Evolutionary conservation across 1,284 basidiomycete species (phyloP).

Genomic region (Mycena sp.): DNA sequence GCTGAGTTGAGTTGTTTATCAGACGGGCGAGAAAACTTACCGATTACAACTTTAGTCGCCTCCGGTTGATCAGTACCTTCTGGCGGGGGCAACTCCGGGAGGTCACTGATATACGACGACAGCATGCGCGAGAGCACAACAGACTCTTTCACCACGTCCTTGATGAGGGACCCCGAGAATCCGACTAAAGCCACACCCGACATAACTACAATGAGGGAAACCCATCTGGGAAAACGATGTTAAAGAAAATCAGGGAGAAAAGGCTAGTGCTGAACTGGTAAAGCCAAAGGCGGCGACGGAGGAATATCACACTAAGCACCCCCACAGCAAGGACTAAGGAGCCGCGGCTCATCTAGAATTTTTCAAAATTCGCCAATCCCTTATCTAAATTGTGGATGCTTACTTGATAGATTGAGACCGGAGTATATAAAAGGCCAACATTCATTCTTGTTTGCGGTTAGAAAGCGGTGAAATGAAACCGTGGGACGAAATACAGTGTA

Average conservation of each 20-base stretch:
- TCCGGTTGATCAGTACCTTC: constrained; percentile 66
- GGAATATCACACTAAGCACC: constrained; percentile 91
- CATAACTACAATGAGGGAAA: constrained; percentile 92
- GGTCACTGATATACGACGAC: constrained; percentile 40
- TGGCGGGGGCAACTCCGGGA: constrained; percentile 44
- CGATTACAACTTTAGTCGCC: constrained; percentile 74
- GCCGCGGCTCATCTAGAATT: constrained; percentile 85
- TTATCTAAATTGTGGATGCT: too few species aligned
- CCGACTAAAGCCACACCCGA: constrained; percentile 92
- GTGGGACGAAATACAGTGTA: constrained; percentile 60
- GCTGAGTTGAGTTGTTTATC: constrained; percentile 19
- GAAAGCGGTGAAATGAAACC: constrained; percentile 28
- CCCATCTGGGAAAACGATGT: constrained; percentile 71
- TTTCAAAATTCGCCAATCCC: too few species aligned
- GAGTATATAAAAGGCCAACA: constrained; percentile 92
- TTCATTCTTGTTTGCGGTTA: constrained; percentile 80
- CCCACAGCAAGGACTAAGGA: constrained; percentile 98
- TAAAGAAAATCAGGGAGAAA: constrained; percentile 31
- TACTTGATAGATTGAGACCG: constrained; percentile 93
- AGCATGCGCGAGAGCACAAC: constrained; percentile 44
- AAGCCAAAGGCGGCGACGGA: constrained; percentile 82
- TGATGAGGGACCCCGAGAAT: constrained; percentile 88
- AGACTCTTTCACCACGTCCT: constrained; percentile 71
- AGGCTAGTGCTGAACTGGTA: constrained; percentile 72
- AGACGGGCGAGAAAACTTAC: constrained; percentile 51